phyloP scores from a whole-genome alignment of 2,329 filamentous ascomycete genomes.

The Septoria linicola region DNA sequence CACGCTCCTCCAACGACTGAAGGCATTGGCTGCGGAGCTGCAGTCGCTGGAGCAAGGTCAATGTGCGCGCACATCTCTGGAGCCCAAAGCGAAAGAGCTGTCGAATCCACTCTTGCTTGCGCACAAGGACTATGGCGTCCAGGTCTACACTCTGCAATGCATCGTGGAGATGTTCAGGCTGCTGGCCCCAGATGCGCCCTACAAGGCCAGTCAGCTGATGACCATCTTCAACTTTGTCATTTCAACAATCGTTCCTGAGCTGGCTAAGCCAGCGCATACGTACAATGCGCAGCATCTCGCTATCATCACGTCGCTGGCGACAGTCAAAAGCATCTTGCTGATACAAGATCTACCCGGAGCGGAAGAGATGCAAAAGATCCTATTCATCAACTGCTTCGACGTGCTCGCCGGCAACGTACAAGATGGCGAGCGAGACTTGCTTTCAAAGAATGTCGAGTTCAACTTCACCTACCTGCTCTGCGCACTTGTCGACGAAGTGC shows the following conservation, averaged over 20 bases:
- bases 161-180: constrained; percentile 90
- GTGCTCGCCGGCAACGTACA: constrained; percentile 78
- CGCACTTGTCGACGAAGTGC: constrained; percentile 81
- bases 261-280: constrained; percentile 81
- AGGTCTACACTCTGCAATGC: constrained; percentile 83
- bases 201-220: constrained; percentile 87
- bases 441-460: constrained; percentile 91
- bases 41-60: constrained; percentile 83
- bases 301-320: constrained; percentile 80
- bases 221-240: constrained; percentile 93
- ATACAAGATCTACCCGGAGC: constrained; percentile 82
- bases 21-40: constrained; percentile 78
- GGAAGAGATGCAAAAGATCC: constrained; percentile 72
- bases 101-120: constrained; percentile 76
- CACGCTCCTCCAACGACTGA: constrained; percentile 77
- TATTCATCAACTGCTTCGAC: constrained; percentile 91
- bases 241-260: constrained; percentile 75
- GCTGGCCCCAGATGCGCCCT: constrained; percentile 92
- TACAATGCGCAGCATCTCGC: constrained; percentile 94
- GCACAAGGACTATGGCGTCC: constrained; percentile 92
- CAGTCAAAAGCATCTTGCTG: constrained; percentile 91
- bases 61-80: constrained; percentile 77
- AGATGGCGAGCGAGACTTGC: constrained; percentile 71
- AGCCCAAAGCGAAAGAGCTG: constrained; percentile 79
- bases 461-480: constrained; percentile 84